phyloP scores from a whole-genome alignment of 2,329 filamentous ascomycete species.

The Curvularia sp. region DNA sequence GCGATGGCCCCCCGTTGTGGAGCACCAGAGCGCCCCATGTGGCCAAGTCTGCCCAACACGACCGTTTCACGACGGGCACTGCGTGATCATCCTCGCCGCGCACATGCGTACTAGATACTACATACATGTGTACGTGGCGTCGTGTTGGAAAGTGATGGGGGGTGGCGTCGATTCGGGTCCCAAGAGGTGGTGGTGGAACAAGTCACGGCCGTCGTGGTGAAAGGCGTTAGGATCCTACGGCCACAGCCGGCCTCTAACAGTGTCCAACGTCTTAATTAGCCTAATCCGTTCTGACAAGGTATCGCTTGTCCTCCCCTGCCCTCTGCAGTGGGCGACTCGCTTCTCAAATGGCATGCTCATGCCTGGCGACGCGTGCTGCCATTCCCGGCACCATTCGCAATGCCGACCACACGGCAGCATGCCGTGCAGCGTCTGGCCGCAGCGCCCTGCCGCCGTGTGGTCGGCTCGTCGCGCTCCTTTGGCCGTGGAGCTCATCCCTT shows the following conservation, averaged over 20 bases:
- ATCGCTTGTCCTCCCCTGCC: conserved; percentile 26
- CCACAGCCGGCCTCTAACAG: conserved; percentile 41
- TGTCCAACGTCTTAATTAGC: conserved; percentile 47
- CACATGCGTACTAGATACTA: no score
- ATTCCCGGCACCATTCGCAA: conserved; percentile 23
- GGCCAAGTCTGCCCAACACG: conserved; percentile 19
- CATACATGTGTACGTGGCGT: background rate
- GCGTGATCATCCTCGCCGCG: conserved; percentile 11
- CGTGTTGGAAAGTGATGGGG: background rate
- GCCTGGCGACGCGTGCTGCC: conserved; percentile 21
- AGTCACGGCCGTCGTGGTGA: background rate
- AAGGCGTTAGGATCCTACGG: conserved; percentile 28
- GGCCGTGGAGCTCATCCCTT: conserved; percentile 14
- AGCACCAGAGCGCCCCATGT: conserved; percentile 30
- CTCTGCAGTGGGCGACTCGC: conserved; percentile 10
- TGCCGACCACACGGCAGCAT: conserved; percentile 13
- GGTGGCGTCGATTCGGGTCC: background rate
- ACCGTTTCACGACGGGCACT: conserved; percentile 19
- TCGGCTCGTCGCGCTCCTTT: background rate
- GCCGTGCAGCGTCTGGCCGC: conserved; percentile 10
- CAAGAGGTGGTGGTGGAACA: background rate
- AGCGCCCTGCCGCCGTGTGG: conserved; percentile 1
- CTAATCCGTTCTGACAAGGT: conserved; percentile 45
- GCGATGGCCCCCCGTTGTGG: conserved; percentile 27
- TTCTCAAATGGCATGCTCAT: conserved; percentile 16